phyloP scores from a whole-genome alignment of 768 basidiomycete genomes.

The Tephrocybe sp. region DNA sequence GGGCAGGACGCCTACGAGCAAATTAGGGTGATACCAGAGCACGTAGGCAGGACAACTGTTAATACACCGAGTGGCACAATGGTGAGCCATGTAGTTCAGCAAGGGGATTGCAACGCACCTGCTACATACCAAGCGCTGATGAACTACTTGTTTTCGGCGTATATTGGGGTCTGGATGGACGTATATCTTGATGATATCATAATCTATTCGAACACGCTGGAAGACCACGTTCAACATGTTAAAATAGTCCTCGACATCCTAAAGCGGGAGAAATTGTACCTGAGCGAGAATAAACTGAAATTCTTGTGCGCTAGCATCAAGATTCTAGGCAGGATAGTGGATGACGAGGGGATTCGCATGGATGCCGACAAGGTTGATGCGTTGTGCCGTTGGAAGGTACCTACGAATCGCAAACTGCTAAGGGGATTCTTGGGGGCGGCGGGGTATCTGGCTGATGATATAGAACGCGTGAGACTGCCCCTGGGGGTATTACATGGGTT shows the following conservation, averaged over 20 bases:
- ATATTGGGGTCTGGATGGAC: slow-evolving; percentile 6
- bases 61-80: slow-evolving; percentile 9
- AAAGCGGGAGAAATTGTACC: not conserved
- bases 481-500: no score
- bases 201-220: not conserved
- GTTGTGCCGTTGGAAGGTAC: no score
- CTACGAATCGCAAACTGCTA: no score
- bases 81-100: not conserved
- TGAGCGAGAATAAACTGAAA: not conserved
- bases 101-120: not conserved
- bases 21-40: slow-evolving; percentile 5
- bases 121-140: slow-evolving; percentile 2
- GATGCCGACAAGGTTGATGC: not conserved
- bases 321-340: not conserved
- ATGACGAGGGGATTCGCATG: not conserved
- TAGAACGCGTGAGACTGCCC: no score
- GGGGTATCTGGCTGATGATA: no score
- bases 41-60: slow-evolving; percentile 1
- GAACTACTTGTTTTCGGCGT: slow-evolving; percentile 6
- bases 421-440: no score
- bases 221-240: not conserved
- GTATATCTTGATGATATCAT: not conserved
- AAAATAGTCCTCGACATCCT: not conserved
- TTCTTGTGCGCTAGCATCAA: not conserved
- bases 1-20: slow-evolving; percentile 10